Evolutionary conservation across 1,139 yeast genomes (phyloP).

Genomic region (Yamadazyma dushanensis): DNA sequence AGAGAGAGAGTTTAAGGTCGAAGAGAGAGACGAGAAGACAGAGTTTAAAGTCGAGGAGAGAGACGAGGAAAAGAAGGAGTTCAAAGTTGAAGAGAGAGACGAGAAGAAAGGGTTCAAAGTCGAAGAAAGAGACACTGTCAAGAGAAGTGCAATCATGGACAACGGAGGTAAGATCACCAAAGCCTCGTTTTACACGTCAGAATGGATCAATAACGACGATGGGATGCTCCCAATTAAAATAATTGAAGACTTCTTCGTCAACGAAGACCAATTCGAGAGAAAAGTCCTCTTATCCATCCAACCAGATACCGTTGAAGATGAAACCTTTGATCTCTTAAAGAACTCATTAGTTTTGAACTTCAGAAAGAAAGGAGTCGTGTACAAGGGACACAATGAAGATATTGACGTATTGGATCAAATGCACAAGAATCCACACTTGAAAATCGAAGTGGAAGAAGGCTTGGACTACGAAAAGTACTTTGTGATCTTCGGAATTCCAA

Average conservation of each 20-base stretch:
- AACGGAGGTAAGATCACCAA: slow-evolving; percentile 40
- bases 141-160: slow-evolving; percentile 36
- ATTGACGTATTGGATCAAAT: slow-evolving; percentile 45
- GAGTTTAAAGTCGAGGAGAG: no score
- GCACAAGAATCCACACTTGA: slow-evolving; percentile 27
- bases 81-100: slow-evolving; percentile 16
- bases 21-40: no score
- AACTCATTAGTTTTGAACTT: slow-evolving; percentile 59
- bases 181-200: slow-evolving; percentile 61
- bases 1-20: neutral
- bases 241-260: slow-evolving; percentile 57
- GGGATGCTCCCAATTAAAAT: slow-evolving; percentile 67
- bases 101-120: slow-evolving; percentile 19
- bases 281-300: slow-evolving; percentile 64
- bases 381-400: slow-evolving; percentile 57
- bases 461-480: slow-evolving; percentile 67
- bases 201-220: slow-evolving; percentile 65
- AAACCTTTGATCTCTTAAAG: slow-evolving; percentile 55
- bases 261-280: slow-evolving; percentile 40
- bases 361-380: slow-evolving; percentile 57
- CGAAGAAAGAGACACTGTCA: no score
- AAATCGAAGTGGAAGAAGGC: slow-evolving; percentile 54
- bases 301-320: slow-evolving; percentile 65
- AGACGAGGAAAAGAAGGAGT: no score
- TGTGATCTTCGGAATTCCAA: slow-evolving; percentile 69